Base-by-base conservation (phyloP, 192 early-diverging fungal species). In the Mortierella claussenii region DNA sequence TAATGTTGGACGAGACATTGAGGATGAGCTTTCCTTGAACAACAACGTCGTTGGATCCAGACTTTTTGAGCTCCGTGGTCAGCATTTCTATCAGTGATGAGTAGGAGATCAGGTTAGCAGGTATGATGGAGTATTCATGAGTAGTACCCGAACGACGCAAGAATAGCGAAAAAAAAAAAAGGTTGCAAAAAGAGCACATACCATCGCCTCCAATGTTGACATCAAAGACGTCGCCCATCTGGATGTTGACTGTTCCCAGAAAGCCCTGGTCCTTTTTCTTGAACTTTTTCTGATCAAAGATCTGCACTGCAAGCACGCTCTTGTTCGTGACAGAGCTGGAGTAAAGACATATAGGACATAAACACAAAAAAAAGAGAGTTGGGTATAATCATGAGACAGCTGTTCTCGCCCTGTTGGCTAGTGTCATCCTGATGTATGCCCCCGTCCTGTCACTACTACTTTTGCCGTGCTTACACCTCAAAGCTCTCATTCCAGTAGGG, bases 271-370 rank as follows among this genome's bases (percentile, higher is more conserved):
- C 86, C 58, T 86, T 91, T 83, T 89, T 95, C 78, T 96, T 96
- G 81, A 94, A 98, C 78, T 96, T 96, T 71, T 92, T 89, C 83
- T 98, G 96, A 82, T 98, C 97, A 87, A 98, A 98, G 24, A 98
- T 90, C 81, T 98, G 97, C 50, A 96, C 90, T 0, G 95, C 91
- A 61, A 97, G 85, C 2, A 94, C 89, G 62, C 91, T 93, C 59
- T 74, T 81, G 76, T 89, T 90, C 12, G 83, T 86, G 21, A 91
- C 90, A 63, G 79, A 75, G 24, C 91, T 92, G 69, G 12, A 60
- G 46, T 12, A 40, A 36, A 24, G 33, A 24, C n/a, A n/a, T n/a
- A n/a, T n/a, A n/a, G n/a, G n/a, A n/a, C n/a, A n/a, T 47, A 28
- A 23, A 67, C 20, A 67, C 47, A 59, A 31, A 48, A 18, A 32